Conservation (phyloP, 352 stramenopile genomes). For the Pythium rhizo-oryzae region DNA sequence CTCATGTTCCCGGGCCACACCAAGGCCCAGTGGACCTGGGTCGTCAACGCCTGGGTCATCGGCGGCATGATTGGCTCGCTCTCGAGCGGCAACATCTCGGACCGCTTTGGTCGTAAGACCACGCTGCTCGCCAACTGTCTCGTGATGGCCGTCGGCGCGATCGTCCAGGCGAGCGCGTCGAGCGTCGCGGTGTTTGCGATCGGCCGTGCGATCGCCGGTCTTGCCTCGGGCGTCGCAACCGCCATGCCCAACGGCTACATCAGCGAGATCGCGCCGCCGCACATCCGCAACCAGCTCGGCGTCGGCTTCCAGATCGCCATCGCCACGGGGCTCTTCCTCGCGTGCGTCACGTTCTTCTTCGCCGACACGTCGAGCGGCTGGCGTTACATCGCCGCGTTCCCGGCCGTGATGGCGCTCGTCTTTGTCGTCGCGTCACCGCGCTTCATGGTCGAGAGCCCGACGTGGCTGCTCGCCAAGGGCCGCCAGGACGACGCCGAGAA, state of each 20-base stretch:
- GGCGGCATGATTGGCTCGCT: conserved; percentile 58
- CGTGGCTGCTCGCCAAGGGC: conserved; percentile 39
- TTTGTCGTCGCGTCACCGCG: conserved; percentile 37
- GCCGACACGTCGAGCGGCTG: conserved; percentile 47
- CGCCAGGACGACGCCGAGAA: conserved; percentile 22
- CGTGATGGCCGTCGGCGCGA: conserved; percentile 40
- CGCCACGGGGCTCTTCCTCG: conserved; percentile 45
- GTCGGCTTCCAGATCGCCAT: conserved; percentile 49
- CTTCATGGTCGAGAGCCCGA: conserved; percentile 35
- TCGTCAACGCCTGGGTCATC: conserved; percentile 59
- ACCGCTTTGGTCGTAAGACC: conserved; percentile 50
- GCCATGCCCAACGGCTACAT: conserved; percentile 30
- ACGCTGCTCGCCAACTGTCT: conserved; percentile 33
- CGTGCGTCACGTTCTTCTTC: conserved; percentile 58
- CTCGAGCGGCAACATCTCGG: conserved; percentile 33
- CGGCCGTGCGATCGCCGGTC: conserved; percentile 45
- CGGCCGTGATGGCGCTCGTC: conserved; percentile 41
- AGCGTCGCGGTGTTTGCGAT: conserved; percentile 37
- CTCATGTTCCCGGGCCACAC: conserved; percentile 67
- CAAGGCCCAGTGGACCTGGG: conserved; percentile 53
- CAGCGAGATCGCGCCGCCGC: conserved; percentile 34
- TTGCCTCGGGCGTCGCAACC: conserved; percentile 46
- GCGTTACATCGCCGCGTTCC: conserved; percentile 56
- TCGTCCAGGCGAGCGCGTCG: conserved; percentile 34
- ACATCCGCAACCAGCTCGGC: conserved; percentile 38